Evolutionary conservation across 1,284 basidiomycete species (phyloP).

Genomic region (Sporisorium sorghi): DNA sequence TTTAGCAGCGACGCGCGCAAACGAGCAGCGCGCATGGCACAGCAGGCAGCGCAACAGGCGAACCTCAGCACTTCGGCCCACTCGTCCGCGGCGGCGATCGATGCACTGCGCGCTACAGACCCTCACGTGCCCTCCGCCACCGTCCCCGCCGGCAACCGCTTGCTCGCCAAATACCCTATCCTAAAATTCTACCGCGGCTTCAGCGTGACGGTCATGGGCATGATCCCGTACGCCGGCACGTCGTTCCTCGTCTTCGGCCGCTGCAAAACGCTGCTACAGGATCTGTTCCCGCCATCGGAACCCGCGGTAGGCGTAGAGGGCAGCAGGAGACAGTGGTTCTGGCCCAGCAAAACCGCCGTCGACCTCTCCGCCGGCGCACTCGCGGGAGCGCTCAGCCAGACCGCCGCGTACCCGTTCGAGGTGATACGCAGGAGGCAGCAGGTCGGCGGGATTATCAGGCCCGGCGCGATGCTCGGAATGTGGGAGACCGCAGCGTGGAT

Average conservation of each 20-base stretch:
- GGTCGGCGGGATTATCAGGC: slow-evolving; percentile 76
- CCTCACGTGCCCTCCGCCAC: slow-evolving; percentile 37
- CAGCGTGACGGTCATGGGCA: slow-evolving; percentile 71
- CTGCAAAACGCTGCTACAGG: slow-evolving; percentile 62
- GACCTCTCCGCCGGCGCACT: slow-evolving; percentile 85
- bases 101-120: slow-evolving; percentile 33
- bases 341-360: slow-evolving; percentile 68
- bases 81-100: slow-evolving; percentile 28
- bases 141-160: slow-evolving; percentile 27
- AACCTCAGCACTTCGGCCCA: slow-evolving; percentile 46
- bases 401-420: slow-evolving; percentile 95
- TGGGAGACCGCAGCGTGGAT: slow-evolving; percentile 72
- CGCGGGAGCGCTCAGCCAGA: slow-evolving; percentile 90
- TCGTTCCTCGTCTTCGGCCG: slow-evolving; percentile 79
- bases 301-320: slow-evolving; percentile 17
- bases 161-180: slow-evolving; percentile 58
- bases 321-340: slow-evolving; percentile 48
- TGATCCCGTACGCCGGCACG: slow-evolving; percentile 96
- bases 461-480: slow-evolving; percentile 63
- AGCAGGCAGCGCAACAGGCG: slow-evolving; percentile 71
- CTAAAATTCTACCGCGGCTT: slow-evolving; percentile 97
- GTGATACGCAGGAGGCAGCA: slow-evolving; percentile 94
- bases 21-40: slow-evolving; percentile 72
- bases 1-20: slow-evolving; percentile 61
- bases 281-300: slow-evolving; percentile 51